Evolutionary conservation across 495 filamentous ascomycete genomes (phyloP).

Genomic region (Tuber melanosporum): DNA sequence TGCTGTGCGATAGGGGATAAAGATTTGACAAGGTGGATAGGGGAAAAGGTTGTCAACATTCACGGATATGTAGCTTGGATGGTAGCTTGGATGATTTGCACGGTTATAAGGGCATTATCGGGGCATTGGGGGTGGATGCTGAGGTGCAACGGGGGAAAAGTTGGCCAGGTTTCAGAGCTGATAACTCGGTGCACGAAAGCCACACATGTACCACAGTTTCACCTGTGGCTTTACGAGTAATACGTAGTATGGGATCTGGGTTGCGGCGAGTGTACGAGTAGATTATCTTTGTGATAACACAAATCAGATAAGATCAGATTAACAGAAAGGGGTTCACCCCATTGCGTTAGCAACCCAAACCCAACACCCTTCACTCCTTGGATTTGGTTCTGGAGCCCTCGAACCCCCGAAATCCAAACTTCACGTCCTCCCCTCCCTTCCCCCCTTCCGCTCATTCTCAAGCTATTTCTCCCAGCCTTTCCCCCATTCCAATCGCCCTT

Average conservation of each 20-base stretch:
- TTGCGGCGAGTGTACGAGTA: not conserved
- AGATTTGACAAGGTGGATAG: not conserved
- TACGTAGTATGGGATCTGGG: not conserved
- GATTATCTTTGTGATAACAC: not conserved
- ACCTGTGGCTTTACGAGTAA: not conserved
- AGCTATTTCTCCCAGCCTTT: not conserved
- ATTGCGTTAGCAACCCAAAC: not conserved
- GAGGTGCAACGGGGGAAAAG: not conserved
- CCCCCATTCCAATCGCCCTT: not conserved
- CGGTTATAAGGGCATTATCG: not conserved
- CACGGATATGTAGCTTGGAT: constrained; percentile 1
- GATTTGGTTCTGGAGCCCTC: not conserved
- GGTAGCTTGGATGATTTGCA: not conserved
- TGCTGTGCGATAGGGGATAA: not conserved
- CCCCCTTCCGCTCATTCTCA: not conserved
- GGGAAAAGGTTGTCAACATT: not conserved
- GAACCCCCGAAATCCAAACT: not conserved
- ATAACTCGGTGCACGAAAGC: not conserved
- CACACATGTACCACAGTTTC: not conserved
- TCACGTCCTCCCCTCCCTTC: not conserved
- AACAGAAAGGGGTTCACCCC: not conserved
- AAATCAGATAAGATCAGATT: not conserved
- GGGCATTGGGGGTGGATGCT: not conserved
- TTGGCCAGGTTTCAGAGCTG: not conserved
- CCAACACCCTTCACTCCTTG: not conserved